Percentiles rank a stretch among this genome's conserved stretches.
phyloP scores from a whole-genome alignment of 2,329 filamentous ascomycete species.

The Chrysosporium queenslandicum region DNA sequence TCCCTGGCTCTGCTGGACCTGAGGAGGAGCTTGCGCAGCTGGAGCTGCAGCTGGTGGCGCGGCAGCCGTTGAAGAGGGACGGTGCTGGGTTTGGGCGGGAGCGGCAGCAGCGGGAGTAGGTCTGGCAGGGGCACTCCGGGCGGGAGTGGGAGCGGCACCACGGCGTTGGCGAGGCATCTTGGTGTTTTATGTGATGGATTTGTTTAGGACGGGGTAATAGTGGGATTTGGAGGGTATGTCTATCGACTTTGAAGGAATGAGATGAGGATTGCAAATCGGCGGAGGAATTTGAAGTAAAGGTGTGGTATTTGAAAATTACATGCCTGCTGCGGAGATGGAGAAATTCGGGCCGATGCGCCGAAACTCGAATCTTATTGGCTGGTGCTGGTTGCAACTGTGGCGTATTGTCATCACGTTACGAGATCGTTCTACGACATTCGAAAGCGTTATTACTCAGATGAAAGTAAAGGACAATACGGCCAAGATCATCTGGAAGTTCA shows the following conservation, averaged over 20 bases:
- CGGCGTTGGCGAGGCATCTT: constrained; percentile 72
- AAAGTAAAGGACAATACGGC: too few species aligned
- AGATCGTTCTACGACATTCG: background rate
- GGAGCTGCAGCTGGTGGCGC: constrained; percentile 38
- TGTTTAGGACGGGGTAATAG: background rate
- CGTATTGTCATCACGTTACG: constrained; percentile 9
- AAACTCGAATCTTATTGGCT: constrained; percentile 11
- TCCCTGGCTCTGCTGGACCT: constrained; percentile 47
- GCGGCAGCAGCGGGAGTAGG: constrained; percentile 55
- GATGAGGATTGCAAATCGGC: background rate
- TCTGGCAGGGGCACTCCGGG: constrained; percentile 52
- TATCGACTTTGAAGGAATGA: background rate
- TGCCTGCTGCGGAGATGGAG: background rate
- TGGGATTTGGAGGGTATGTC: background rate
- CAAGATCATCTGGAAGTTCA: too few species aligned
- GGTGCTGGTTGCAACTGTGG: background rate
- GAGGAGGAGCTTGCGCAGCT: constrained; percentile 23
- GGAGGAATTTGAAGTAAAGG: constrained; percentile 6
- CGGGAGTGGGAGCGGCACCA: constrained; percentile 45
- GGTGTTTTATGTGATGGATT: constrained; percentile 16
- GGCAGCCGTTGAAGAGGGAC: constrained; percentile 61
- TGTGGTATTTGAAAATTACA: constrained; percentile 13
- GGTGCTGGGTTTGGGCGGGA: constrained; percentile 49
- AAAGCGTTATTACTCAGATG: background rate
- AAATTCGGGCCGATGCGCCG: constrained; percentile 11